Percentiles rank a stretch among this genome's conserved stretches.
These are phyloP conservation scores for Heterobasidion parviporum DNA, from an alignment of 1,284 basidiomycete species.

Conservation along the genomic window DNA sequence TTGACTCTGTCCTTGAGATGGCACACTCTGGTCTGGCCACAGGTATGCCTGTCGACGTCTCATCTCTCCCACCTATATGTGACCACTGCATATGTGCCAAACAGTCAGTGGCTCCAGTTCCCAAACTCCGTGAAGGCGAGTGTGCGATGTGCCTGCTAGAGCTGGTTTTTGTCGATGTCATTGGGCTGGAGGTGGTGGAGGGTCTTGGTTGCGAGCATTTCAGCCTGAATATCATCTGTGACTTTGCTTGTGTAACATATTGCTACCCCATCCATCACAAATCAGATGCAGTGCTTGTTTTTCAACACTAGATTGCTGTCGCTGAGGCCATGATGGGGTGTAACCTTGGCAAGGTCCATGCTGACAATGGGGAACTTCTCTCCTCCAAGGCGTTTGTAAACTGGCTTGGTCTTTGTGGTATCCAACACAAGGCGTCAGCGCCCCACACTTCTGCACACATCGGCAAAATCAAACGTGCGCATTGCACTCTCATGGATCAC, in stretches of 20 bases:
- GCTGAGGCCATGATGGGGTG: background rate
- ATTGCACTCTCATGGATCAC: constrained; percentile 18
- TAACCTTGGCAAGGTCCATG: background rate
- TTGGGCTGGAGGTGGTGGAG: constrained; percentile 15
- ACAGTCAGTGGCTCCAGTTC: constrained; percentile 10
- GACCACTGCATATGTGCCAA: constrained; percentile 14
- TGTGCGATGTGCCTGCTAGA: constrained; percentile 18
- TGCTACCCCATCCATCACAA: constrained; percentile 15
- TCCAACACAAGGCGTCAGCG: constrained; percentile 11
- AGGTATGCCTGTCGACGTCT: constrained; percentile 25
- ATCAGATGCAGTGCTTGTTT: background rate
- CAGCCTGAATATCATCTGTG: constrained; percentile 27
- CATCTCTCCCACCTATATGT: constrained; percentile 15
- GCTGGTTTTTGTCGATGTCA: constrained; percentile 24
- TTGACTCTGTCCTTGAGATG: constrained; percentile 18
- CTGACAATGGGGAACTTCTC: background rate
- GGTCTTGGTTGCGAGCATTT: constrained; percentile 22
- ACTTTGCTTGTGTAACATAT: constrained; percentile 21
- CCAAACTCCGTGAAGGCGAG: constrained; percentile 1
- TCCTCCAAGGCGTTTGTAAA: background rate
- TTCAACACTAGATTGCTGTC: background rate
- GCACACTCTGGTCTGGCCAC: constrained; percentile 13
- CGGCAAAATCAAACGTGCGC: constrained; percentile 18
- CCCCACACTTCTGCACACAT: constrained; percentile 23
- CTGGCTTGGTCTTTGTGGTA: background rate